Percentiles rank a stretch among this genome's conserved stretches.
phyloP scores from a whole-genome alignment of 164 flowering plant species.

The Kalanchoe fedtschenkoi region DNA sequence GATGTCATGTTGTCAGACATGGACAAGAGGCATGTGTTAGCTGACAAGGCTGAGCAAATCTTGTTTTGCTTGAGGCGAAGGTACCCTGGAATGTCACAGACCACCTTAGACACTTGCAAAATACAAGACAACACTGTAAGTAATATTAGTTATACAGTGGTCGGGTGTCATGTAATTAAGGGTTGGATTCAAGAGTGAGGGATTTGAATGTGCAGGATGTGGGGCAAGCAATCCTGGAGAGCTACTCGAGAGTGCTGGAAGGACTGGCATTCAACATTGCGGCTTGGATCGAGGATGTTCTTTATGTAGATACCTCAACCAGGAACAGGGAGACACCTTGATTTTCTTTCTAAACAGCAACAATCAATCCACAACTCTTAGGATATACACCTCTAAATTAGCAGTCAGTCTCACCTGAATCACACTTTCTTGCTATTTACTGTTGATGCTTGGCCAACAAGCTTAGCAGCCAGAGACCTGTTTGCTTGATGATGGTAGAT shows the following conservation, averaged over 20 bases:
- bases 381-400: too few relatives aligned
- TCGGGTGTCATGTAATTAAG: too few relatives aligned
- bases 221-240: not conserved
- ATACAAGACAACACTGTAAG: conserved; percentile 1
- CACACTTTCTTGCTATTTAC: too few relatives aligned
- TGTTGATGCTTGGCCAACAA: too few relatives aligned
- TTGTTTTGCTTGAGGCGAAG: not conserved
- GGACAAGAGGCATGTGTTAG: conserved; percentile 11
- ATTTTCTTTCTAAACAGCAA: too few relatives aligned
- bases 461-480: not conserved
- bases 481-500: too few relatives aligned
- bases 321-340: conserved; percentile 1
- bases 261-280: conserved; percentile 4
- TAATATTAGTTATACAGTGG: not conserved
- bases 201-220: conserved; percentile 3
- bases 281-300: not conserved
- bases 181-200: too few relatives aligned
- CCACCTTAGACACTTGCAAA: not conserved
- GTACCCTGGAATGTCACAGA: not conserved
- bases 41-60: not conserved
- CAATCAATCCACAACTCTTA: too few relatives aligned
- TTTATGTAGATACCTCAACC: not conserved
- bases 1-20: too few relatives aligned
- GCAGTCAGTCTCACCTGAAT: too few relatives aligned
- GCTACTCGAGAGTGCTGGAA: not conserved